These are phyloP conservation scores for Sarcodon sp. DNA, from an alignment of 768 basidiomycete species.

Conservation along the genomic window DNA sequence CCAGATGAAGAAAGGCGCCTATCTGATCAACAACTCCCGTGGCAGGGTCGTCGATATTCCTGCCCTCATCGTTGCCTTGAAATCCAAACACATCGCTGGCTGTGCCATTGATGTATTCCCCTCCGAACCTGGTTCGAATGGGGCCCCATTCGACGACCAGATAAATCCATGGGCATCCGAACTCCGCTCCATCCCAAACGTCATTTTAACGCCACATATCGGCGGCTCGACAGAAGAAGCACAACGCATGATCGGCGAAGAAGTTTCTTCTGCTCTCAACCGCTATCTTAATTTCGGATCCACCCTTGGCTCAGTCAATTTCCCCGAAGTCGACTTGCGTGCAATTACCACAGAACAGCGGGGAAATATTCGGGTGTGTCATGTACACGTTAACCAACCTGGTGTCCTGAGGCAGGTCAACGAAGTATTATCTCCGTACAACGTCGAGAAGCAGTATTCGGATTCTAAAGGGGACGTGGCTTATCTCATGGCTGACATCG, in stretches of 20 bases:
- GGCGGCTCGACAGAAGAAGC: constrained; percentile 99
- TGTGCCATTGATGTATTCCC: constrained; percentile 95
- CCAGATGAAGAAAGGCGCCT: constrained; percentile 92
- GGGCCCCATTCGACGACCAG: constrained; percentile 78
- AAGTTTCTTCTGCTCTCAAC: constrained; percentile 74
- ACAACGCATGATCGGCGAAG: constrained; percentile 92
- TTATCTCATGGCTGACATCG: constrained; percentile 96
- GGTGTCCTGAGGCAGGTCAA: constrained; percentile 94
- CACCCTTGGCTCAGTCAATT: constrained; percentile 90
- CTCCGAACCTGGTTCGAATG: constrained; percentile 84
- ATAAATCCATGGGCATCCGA: constrained; percentile 76
- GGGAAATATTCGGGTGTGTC: constrained; percentile 78
- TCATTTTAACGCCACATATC: constrained; percentile 97
- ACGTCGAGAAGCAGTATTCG: constrained; percentile 99
- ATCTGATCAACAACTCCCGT: constrained; percentile 96
- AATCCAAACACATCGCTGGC: constrained; percentile 82
- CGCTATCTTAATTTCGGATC: constrained; percentile 92
- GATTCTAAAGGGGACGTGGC: constrained; percentile 90
- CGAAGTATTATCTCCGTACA: constrained; percentile 86
- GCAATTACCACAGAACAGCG: constrained; percentile 79
- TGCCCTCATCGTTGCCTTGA: constrained; percentile 68
- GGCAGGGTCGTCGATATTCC: constrained; percentile 94
- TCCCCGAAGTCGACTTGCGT: constrained; percentile 96
- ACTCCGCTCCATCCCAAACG: constrained; percentile 69
- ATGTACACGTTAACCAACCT: constrained; percentile 91